phyloP scores from a whole-genome alignment of 169 alveolate genomes.

The Eimeria acervulina region DNA sequence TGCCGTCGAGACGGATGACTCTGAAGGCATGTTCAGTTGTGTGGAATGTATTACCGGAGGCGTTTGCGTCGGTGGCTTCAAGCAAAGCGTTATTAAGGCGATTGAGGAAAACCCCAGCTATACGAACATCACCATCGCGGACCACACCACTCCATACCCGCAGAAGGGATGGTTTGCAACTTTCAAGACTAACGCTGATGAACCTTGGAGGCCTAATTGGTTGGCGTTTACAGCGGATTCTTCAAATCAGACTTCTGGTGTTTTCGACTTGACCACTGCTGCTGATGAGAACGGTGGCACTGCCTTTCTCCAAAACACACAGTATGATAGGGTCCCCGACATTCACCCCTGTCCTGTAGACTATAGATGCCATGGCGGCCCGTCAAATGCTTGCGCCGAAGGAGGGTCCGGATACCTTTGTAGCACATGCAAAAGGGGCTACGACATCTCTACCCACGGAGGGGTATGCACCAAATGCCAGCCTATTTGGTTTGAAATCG shows the following conservation, averaged over 20 bases:
- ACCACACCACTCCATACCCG: conserved; percentile 84
- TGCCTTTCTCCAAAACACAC: neutral
- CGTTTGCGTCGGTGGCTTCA: conserved; percentile 84
- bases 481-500: conserved; percentile 66
- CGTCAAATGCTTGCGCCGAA: conserved; percentile 73
- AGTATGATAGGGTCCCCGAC: conserved; percentile 80
- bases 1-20: conserved; percentile 75
- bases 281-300: neutral
- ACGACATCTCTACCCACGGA: conserved; percentile 59
- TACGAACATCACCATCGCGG: conserved; percentile 75
- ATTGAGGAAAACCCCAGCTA: conserved; percentile 77
- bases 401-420: conserved; percentile 84
- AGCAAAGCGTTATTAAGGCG: conserved; percentile 58
- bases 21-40: conserved; percentile 78
- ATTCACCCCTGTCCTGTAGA: conserved; percentile 83
- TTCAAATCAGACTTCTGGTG: neutral
- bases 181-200: conserved; percentile 55
- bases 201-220: conserved; percentile 57
- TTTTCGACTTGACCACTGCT: neutral
- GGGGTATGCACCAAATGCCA: conserved; percentile 74
- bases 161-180: conserved; percentile 82
- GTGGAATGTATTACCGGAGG: conserved; percentile 83
- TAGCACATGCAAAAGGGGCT: conserved; percentile 81
- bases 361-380: conserved; percentile 83
- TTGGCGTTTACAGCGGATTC: conserved; percentile 24